Evolutionary conservation across 805 yeast species (phyloP).

Genomic region (Ogataea glucozyma): DNA sequence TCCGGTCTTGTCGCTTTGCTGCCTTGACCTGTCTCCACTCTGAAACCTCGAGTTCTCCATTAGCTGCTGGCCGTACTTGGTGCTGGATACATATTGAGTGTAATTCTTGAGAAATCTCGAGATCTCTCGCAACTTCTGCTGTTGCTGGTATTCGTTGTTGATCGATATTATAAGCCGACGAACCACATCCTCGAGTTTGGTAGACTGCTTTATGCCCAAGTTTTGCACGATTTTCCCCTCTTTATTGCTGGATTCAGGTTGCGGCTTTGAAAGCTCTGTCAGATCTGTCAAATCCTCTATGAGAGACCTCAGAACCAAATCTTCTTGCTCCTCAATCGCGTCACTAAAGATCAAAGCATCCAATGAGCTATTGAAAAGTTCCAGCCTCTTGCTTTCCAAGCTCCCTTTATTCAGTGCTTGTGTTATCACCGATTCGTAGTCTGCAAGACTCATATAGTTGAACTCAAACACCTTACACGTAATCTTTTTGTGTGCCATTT

Average conservation of each 20-base stretch:
- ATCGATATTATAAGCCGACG: slow-evolving; percentile 55
- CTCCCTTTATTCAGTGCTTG: slow-evolving; percentile 30
- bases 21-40: no score
- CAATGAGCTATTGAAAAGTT: slow-evolving; percentile 35
- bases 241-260: slow-evolving; percentile 36
- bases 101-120: slow-evolving; percentile 56
- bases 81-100: slow-evolving; percentile 25
- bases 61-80: slow-evolving; percentile 1
- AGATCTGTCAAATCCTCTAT: slow-evolving; percentile 30
- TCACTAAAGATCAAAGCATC: slow-evolving; percentile 41
- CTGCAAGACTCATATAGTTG: slow-evolving; percentile 49
- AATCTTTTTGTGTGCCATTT: slow-evolving; percentile 78
- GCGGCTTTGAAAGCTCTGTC: slow-evolving; percentile 11
- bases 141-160: slow-evolving; percentile 59
- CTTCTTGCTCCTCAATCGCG: slow-evolving; percentile 35
- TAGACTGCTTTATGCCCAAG: slow-evolving; percentile 57
- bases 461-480: slow-evolving; percentile 80
- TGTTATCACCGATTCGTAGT: slow-evolving; percentile 28
- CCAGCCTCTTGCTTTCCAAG: slow-evolving; percentile 29
- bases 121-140: slow-evolving; percentile 53
- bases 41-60: slow-evolving; percentile 3
- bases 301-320: slow-evolving; percentile 28
- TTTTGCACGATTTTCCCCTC: slow-evolving; percentile 54
- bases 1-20: slow-evolving; percentile 18
- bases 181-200: slow-evolving; percentile 56